Evolutionary conservation across 2,329 filamentous ascomycete genomes (phyloP).

Genomic region (Lasiodiplodia sp.): DNA sequence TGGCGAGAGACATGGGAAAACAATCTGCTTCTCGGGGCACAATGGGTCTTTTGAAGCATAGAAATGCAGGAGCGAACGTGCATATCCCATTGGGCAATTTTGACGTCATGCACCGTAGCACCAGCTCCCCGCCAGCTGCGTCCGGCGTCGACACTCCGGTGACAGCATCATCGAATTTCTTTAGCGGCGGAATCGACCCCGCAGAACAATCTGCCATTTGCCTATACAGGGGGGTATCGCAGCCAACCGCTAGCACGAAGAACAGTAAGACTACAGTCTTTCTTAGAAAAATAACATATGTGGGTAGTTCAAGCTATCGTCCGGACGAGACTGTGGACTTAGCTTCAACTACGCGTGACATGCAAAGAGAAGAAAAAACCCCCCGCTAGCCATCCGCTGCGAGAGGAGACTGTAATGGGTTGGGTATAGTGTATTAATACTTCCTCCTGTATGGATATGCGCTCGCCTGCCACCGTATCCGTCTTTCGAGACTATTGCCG

Average conservation of each 20-base stretch:
- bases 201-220: not conserved
- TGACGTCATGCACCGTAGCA: slow-evolving; percentile 17
- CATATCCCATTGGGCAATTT: not conserved
- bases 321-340: too few species aligned
- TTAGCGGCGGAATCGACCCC: not conserved
- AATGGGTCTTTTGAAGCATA: not conserved
- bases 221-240: too few species aligned
- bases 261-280: too few species aligned
- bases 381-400: too few species aligned
- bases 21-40: not conserved
- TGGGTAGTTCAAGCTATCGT: too few species aligned
- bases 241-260: too few species aligned
- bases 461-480: slow-evolving; percentile 11
- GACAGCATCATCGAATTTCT: slow-evolving; percentile 14
- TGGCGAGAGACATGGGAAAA: slow-evolving; percentile 17
- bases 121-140: not conserved
- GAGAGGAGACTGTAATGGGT: slow-evolving; percentile 8
- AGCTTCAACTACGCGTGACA: too few species aligned
- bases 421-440: slow-evolving; percentile 21
- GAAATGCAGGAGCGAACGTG: not conserved
- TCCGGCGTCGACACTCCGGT: not conserved
- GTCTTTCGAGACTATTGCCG: slow-evolving; percentile 3
- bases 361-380: too few species aligned
- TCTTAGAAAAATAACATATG: too few species aligned
- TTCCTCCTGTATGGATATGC: slow-evolving; percentile 21